Base-by-base conservation (phyloP, 768 basidiomycete genomes). In the Suillus sp. region DNA sequence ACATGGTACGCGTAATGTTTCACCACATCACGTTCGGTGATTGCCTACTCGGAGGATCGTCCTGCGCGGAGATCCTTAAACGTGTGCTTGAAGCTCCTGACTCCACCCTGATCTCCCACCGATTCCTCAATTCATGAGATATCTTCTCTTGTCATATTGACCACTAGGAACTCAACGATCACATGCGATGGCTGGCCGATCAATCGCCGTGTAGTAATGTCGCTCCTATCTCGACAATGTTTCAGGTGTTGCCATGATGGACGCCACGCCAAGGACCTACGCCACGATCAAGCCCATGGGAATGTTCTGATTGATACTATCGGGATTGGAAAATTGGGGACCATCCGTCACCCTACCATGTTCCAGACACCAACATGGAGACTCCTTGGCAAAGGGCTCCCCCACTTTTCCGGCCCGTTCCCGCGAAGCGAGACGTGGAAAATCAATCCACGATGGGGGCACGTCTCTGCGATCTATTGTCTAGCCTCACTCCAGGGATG, bases 271-370 rank as follows among this genome's bases (percentile, higher is more conserved):
- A 55, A 55, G 53, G 34, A 22, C n/a, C 34, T 14, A 55, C n/a
- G 53, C 38, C 56, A 57, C 56, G 38, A 53, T 53, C 51, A 53
- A 53, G 51, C 30, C 32, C 55, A 57, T 11, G 37, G 56, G 56
- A 57, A 57, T 18, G 27, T 57, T 57, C 56, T 20, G 56, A 57
- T 57, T 57, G 40, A 42, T n/a, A 20, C 51, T 20, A 40, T 57
- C 38, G 8, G 37, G 25, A 38, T 56, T 56, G 18, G 56, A 40
- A 40, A 40, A 18, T 20, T 42, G 56, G 25, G 11, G 27, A 57
- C 27, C 9, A 55, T 55, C 8, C 1, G 4, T 38, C 22, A 7
- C 13, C 22, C 54, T 9, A 32, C 18, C 10, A 32, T 51, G 50
- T 51, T 55, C 53, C 32, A 1, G 34, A 35, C n/a, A 57, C 55